Percentiles rank a stretch among this genome's conserved stretches.
These are phyloP conservation scores for Chlamydomonas schloesseri DNA, from an alignment of 139 green algal genomes.

Conservation along the genomic window DNA sequence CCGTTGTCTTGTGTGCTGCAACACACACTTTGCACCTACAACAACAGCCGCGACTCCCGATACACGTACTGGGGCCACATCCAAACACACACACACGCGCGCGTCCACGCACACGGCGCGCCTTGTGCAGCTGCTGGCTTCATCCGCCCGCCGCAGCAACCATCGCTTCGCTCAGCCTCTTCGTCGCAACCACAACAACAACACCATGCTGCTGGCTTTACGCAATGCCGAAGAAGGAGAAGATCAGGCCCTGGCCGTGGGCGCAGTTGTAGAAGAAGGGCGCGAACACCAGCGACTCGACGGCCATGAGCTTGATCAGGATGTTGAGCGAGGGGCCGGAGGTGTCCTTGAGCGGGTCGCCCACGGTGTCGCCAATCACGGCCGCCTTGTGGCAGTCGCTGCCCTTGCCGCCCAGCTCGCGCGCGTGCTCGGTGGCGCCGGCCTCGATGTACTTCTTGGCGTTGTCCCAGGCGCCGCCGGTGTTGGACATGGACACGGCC, in stretches of 20 bases:
- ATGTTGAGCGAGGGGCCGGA: slow-evolving; percentile 97
- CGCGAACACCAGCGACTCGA: slow-evolving; percentile 93
- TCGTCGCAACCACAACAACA: no score
- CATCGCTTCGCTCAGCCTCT: no score
- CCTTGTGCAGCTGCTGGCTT: no score
- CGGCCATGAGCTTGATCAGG: slow-evolving; percentile 99
- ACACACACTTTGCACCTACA: no score
- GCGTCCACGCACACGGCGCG: no score
- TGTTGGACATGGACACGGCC: slow-evolving; percentile 97
- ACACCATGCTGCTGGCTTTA: neutral
- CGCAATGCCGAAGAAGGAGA: slow-evolving; percentile 58
- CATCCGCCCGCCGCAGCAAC: no score
- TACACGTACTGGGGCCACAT: no score
- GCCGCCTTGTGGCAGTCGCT: slow-evolving; percentile 97
- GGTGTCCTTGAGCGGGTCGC: slow-evolving; percentile 97
- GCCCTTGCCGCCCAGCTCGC: slow-evolving; percentile 95
- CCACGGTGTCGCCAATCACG: slow-evolving; percentile 99
- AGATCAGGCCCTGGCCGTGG: slow-evolving; percentile 67
- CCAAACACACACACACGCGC: no score
- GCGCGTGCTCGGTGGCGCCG: slow-evolving; percentile 86
- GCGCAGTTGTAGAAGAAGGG: slow-evolving; percentile 72
- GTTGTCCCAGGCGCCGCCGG: slow-evolving; percentile 98
- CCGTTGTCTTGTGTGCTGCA: no score
- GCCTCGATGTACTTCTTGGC: slow-evolving; percentile 99
- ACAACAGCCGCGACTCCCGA: no score